A percentile compares a stretch with the other conserved stretches of the same genome.
Evolutionary conservation across 2,329 filamentous ascomycete genomes (phyloP).

Genomic region (Fusarium gaditjirri): DNA sequence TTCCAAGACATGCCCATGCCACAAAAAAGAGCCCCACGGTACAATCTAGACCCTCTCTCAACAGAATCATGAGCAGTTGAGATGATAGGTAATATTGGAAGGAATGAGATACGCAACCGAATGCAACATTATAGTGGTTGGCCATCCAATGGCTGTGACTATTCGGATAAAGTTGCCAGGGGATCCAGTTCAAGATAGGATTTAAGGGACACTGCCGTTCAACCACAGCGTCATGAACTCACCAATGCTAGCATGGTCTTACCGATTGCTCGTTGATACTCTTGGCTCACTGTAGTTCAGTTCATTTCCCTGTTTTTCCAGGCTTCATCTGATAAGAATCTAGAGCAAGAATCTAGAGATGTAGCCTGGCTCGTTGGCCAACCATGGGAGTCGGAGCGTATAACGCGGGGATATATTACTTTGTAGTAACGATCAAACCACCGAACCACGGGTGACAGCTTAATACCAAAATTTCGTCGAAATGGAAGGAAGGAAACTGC

Average conservation of each 20-base stretch:
- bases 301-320: not conserved
- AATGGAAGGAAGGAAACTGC: not conserved
- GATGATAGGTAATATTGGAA: accelerated
- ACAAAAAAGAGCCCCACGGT: not conserved
- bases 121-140: too few species aligned
- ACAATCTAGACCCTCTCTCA: too few species aligned
- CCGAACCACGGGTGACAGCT: too few species aligned
- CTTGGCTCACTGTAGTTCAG: too few species aligned
- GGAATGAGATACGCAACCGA: not conserved
- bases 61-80: accelerated
- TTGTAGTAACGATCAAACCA: not conserved
- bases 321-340: not conserved
- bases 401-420: too few species aligned
- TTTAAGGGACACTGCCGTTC: too few species aligned
- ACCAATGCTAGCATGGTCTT: accelerated
- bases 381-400: not conserved
- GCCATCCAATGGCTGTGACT: accelerated
- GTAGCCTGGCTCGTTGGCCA: not conserved
- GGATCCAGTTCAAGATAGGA: not conserved
- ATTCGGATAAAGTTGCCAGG: accelerated
- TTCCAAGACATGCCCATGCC: not conserved
- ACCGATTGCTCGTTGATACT: accelerated
- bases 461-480: accelerated
- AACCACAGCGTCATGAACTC: accelerated
- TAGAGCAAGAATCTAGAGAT: not conserved